Percentiles rank a stretch among this genome's conserved stretches.
These are phyloP conservation scores for Cryptococcus floricola DNA, from an alignment of 1,284 basidiomycete genomes.

Conservation along the genomic window DNA sequence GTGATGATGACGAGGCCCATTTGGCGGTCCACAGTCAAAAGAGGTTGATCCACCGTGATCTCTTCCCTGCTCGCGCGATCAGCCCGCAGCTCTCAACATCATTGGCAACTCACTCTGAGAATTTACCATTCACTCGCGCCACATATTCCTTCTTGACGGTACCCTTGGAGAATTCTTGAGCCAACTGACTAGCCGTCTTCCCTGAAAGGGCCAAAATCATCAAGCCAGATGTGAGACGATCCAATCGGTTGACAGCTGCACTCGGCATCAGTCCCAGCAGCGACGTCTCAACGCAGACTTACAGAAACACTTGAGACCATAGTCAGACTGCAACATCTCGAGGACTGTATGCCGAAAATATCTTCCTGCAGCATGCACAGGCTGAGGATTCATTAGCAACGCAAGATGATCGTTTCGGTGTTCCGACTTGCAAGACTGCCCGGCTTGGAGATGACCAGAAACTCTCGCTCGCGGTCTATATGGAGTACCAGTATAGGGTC, in stretches of 20 bases:
- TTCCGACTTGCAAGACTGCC: conserved; percentile 72
- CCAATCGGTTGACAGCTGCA: conserved; percentile 87
- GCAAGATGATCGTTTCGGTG: neutral
- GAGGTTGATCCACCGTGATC: conserved; percentile 75
- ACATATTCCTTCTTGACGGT: conserved; percentile 86
- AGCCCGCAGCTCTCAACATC: neutral
- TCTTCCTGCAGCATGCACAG: conserved; percentile 81
- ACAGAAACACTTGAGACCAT: conserved; percentile 84
- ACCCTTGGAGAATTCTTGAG: conserved; percentile 75
- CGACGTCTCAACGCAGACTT: conserved; percentile 39
- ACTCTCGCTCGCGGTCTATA: conserved; percentile 71
- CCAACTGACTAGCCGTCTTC: conserved; percentile 66
- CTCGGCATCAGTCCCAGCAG: neutral
- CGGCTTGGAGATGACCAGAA: conserved; percentile 91
- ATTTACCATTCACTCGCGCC: conserved; percentile 75
- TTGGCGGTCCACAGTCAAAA: conserved; percentile 89
- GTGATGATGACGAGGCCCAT: conserved; percentile 94
- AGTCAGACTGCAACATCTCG: conserved; percentile 80
- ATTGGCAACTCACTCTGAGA: conserved; percentile 63
- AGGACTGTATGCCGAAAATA: conserved; percentile 84
- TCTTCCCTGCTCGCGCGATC: conserved; percentile 58
- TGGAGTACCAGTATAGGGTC: conserved; percentile 76
- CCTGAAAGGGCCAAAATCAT: conserved; percentile 88
- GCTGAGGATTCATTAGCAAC: conserved; percentile 47
- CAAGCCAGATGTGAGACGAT: conserved; percentile 89